These are phyloP conservation scores for Phyllosticta citribraziliensis DNA, from an alignment of 2,329 filamentous ascomycete genomes.

Conservation along the genomic window DNA sequence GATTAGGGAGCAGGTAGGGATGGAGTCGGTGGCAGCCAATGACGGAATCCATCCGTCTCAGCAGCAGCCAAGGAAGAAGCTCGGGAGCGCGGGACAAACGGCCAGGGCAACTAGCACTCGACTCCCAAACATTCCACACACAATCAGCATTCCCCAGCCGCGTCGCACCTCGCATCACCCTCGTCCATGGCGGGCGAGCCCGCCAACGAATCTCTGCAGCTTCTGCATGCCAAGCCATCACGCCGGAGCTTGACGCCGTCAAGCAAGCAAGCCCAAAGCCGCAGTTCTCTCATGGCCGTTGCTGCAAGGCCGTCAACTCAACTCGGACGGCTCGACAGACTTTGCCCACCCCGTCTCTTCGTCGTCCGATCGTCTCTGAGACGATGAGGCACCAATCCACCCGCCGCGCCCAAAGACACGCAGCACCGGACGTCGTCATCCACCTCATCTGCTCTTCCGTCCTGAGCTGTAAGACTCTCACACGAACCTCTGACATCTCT, in stretches of 20 bases:
- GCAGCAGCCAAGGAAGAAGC: neutral
- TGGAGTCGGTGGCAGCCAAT: neutral
- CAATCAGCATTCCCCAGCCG: neutral
- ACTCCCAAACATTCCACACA: neutral
- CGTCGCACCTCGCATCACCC: neutral
- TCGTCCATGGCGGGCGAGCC: neutral
- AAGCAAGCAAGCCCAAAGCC: neutral
- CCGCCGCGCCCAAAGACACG: neutral
- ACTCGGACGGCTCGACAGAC: neutral
- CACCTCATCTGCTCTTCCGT: neutral
- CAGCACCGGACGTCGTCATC: neutral
- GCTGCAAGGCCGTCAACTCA: no score
- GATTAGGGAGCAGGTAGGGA: neutral
- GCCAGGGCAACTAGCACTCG: neutral
- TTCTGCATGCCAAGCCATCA: neutral
- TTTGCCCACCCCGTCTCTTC: neutral
- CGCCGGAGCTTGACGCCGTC: neutral
- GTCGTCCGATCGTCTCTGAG: neutral
- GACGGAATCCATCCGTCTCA: neutral
- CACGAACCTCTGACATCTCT: neutral
- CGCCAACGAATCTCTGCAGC: neutral
- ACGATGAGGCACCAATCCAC: neutral
- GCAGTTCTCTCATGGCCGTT: no score
- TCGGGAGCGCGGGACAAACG: neutral
- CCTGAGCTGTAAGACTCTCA: neutral